Evolutionary conservation across 768 basidiomycete genomes (phyloP), one percentile per base, ranked within the genome.

Genomic region (Tulasnella sp.): DNA sequence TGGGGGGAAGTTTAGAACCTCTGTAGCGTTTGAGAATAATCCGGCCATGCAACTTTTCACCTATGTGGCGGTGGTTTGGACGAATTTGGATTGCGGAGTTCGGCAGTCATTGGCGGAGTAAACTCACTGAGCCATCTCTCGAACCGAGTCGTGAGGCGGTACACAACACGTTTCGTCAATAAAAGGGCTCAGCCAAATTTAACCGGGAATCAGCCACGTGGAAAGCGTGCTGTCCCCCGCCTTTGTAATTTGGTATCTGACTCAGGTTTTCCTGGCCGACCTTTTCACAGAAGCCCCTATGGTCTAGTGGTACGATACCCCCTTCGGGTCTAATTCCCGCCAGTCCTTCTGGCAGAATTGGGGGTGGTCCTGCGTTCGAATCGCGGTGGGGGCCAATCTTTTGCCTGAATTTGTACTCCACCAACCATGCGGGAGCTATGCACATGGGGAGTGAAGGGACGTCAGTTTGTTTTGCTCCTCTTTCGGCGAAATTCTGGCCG

Each of bases 281-380:
- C 34, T 12, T 16, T 39, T 14, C 36, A 3, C 38, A 74, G 38
- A 38, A 77, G 76, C 76, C 76, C 58, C 48, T 77, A 77, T 77
- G 76, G 76, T 77, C 76, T 77, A 77, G 76, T 77, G 76, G 76
- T 77, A 77, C 76, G 76, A 77, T 77, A 77, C 76, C 56, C 76
- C 76, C 46, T 77, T 77, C 56, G 76, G 76, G 76, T 40, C 27
- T 68, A 34, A 68, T 68, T 68, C 62, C 62, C 62, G 62, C 62
- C 62, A 68, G 24, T 68, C 18, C 10, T 1, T n/a, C 56, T 68
- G 62, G 39, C 58, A 36, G 56, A 39, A 56, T 58, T 77, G 46
- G 76, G 76, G 56, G 76, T 77, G 76, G 76, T 77, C 76, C 76
- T 77, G 76, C 76, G 76, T 77, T 77, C 76, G 76, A 77, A 40